Evolutionary conservation across 768 basidiomycete genomes (phyloP).

Genomic region (Russula olivacea): DNA sequence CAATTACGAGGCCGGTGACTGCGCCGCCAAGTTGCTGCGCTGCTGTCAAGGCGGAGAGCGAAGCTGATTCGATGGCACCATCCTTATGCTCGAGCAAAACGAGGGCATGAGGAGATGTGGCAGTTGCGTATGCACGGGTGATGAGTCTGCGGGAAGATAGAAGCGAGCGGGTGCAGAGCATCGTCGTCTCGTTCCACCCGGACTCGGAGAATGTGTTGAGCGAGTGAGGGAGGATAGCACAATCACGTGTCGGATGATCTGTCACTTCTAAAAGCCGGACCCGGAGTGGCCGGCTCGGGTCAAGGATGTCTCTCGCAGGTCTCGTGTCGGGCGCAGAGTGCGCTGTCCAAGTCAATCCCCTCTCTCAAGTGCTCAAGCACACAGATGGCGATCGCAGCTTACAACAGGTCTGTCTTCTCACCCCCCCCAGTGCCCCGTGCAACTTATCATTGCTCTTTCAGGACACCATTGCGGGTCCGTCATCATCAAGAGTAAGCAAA

Average conservation of each 20-base stretch:
- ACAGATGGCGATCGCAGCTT: constrained; percentile 83
- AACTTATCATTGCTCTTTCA: constrained; percentile 29
- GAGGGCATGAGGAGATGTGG: constrained; percentile 62
- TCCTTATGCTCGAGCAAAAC: constrained; percentile 86
- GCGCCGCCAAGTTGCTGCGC: constrained; percentile 80
- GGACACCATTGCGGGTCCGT: constrained; percentile 73
- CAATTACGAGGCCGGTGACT: constrained; percentile 73
- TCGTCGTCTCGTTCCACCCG: neutral
- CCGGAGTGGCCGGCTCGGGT: neutral
- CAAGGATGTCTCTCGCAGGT: constrained; percentile 69
- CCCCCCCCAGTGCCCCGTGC: neutral
- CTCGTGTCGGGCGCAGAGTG: constrained; percentile 89
- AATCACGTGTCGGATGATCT: constrained; percentile 18
- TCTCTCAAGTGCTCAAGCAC: constrained; percentile 86
- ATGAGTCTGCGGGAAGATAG: constrained; percentile 8
- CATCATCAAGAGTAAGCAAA: constrained; percentile 55
- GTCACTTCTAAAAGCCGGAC: neutral
- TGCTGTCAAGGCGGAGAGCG: constrained; percentile 88
- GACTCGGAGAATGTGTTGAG: neutral
- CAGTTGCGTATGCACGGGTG: constrained; percentile 51
- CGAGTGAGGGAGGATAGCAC: neutral
- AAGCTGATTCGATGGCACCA: constrained; percentile 76
- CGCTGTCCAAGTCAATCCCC: constrained; percentile 74
- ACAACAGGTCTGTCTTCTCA: constrained; percentile 56
- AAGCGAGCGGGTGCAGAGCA: constrained; percentile 14